Evolutionary conservation across 164 flowering plant species (phyloP).

Genomic region (Chimonanthus praecox): DNA sequence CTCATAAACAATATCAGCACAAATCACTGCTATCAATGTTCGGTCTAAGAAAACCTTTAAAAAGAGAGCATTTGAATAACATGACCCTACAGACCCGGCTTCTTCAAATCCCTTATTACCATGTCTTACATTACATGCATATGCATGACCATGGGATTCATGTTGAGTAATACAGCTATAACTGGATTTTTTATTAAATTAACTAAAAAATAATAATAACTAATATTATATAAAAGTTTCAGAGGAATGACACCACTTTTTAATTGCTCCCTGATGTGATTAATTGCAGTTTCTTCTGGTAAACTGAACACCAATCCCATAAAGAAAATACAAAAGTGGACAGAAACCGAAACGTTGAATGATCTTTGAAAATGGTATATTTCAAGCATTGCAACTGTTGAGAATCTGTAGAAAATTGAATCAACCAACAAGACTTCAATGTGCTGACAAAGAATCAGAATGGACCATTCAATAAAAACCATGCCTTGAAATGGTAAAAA

Average conservation of each 20-base stretch:
- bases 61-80: too few species aligned
- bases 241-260: background rate
- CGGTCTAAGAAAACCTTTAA: too few species aligned
- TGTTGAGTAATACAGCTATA: too few species aligned
- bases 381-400: slow-evolving; percentile 18
- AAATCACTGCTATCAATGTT: too few species aligned
- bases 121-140: too few species aligned
- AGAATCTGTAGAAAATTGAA: slow-evolving; percentile 17
- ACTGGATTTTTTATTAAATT: background rate
- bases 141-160: too few species aligned
- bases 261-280: background rate
- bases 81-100: too few species aligned
- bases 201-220: background rate
- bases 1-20: too few species aligned
- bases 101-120: too few species aligned
- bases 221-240: too few species aligned
- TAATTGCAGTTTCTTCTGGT: background rate
- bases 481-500: slow-evolving; percentile 23
- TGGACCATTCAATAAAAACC: slow-evolving; percentile 12
- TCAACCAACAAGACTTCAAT: slow-evolving; percentile 18
- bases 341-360: slow-evolving; percentile 1
- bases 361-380: background rate
- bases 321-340: background rate
- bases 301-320: background rate
- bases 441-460: slow-evolving; percentile 13